Conservation (phyloP, 345 rosid species). For the rapeseed (Brassica napus) region DNA sequence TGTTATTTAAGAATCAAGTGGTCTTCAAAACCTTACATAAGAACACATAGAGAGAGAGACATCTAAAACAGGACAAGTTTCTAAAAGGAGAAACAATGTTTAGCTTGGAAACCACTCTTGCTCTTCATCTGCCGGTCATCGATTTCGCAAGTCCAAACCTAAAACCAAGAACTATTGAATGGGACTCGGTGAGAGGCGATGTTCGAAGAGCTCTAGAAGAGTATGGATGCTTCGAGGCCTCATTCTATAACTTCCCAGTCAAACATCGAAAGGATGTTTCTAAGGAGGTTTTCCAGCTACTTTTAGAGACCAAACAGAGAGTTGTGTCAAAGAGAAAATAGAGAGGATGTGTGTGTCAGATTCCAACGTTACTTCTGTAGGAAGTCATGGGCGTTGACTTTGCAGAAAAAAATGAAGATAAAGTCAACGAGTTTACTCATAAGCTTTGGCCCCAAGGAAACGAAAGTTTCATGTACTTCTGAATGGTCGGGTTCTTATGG, state of each 20-base stretch:
- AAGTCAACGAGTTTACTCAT: too few species aligned
- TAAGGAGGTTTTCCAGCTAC: conserved; percentile 17
- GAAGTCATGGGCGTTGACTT: too few species aligned
- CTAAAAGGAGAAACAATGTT: neutral
- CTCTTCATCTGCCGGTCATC: conserved; percentile 36
- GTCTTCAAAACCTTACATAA: conserved; percentile 14
- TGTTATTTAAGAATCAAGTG: neutral
- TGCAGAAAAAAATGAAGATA: too few species aligned
- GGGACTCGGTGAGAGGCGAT: conserved; percentile 29
- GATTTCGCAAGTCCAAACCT: conserved; percentile 33
- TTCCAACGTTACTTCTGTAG: too few species aligned
- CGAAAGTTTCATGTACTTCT: too few species aligned
- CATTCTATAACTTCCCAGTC: conserved; percentile 25
- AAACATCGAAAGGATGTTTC: conserved; percentile 21
- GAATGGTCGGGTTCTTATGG: too few species aligned
- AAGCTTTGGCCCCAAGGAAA: too few species aligned
- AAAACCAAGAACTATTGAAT: conserved; percentile 18
- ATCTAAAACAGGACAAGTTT: conserved; percentile 13
- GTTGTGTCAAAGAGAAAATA: conserved; percentile 19
- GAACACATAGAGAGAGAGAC: conserved; percentile 19
- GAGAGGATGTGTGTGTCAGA: conserved; percentile 17
- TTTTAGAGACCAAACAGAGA: conserved; percentile 34
- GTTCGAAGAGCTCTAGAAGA: conserved; percentile 35
- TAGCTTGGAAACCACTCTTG: conserved; percentile 13
- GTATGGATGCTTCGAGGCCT: conserved; percentile 37